Conservation (phyloP, 1,139 yeast species). For the Yamadazyma blattariae region DNA sequence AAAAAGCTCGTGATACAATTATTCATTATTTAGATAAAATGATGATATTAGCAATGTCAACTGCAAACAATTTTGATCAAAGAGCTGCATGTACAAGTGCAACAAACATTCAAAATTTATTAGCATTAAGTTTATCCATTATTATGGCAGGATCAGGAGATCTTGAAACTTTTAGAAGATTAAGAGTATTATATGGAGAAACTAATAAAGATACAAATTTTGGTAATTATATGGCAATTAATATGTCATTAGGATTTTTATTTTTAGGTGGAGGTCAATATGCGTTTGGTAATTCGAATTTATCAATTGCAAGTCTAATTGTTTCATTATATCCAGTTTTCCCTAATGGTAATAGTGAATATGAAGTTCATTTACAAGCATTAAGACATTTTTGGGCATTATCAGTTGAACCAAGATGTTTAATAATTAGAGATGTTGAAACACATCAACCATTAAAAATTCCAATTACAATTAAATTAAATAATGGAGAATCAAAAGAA, state of each 20-base stretch:
- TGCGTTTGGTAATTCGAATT: conserved; percentile 63
- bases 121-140: conserved; percentile 64
- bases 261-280: conserved; percentile 93
- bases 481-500: conserved; percentile 31
- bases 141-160: conserved; percentile 95
- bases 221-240: conserved; percentile 77
- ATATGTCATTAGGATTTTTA: conserved; percentile 81
- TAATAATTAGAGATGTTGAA: conserved; percentile 68
- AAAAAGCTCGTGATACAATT: conserved; percentile 55
- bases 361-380: conserved; percentile 75
- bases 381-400: conserved; percentile 90
- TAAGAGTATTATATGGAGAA: conserved; percentile 65
- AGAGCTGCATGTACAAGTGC: conserved; percentile 58
- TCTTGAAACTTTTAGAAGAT: conserved; percentile 67
- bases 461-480: conserved; percentile 45
- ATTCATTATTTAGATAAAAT: conserved; percentile 61
- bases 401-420: conserved; percentile 77
- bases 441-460: conserved; percentile 53
- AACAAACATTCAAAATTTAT: conserved; percentile 53
- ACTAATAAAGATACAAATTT: conserved; percentile 48
- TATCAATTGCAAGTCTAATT: conserved; percentile 72
- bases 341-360: conserved; percentile 45
- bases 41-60: conserved; percentile 49
- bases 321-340: conserved; percentile 75
- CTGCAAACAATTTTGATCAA: conserved; percentile 55